Base-by-base conservation (phyloP, 2,329 filamentous ascomycete species). In the Colletotrichum sp. region DNA sequence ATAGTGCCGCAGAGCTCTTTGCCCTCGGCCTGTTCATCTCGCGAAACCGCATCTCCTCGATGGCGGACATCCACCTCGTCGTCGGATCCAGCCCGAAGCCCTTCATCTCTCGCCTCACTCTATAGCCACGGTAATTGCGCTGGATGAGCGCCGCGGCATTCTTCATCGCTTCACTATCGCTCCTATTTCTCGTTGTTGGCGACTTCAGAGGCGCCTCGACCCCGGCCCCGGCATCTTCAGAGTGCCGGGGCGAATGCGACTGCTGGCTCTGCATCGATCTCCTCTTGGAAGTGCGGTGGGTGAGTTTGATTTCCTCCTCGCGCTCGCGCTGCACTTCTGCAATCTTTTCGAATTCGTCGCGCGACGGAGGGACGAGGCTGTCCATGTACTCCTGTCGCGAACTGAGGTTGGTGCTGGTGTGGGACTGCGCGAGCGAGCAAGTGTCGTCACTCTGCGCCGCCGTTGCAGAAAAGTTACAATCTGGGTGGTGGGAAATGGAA, bases 81-180 rank as follows among this genome's bases (percentile, higher is more conserved):
- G 88, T 91, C n/a, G 94, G 90, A 82, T 94, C 90, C 38, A 98
- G 82, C 3, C 90, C 90, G 78, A 93, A 87, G 0, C 95, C 95
- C 55, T 90, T 84, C 79, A 97, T 87, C 82, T 95, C 93, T 64
- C 95, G 87, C 58, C 95, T 90, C 65, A 91, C 89, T 70, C 94
- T 90, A 83, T 98, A 95, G 8, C 95, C 95, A 38, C 95, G 90
- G 82, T 96, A 98, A 30, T 93, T 94, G 78, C 93, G 92, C 86
- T 95, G 92, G 63, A 93, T 93, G 30, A 91, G 80, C 26, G 85
- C 86, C 5, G 91, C 91, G 4, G 92, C 92, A 66, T 86, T 85
- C 30, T 84, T 81, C 32, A 78, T 61, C 6, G 80, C 79, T 7
- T 83, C 80, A 55, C 73, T 61, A 65, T 64, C 70, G 67, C 65